Conservation (phyloP, 2,329 filamentous ascomycete genomes). For the Claviceps africana region DNA sequence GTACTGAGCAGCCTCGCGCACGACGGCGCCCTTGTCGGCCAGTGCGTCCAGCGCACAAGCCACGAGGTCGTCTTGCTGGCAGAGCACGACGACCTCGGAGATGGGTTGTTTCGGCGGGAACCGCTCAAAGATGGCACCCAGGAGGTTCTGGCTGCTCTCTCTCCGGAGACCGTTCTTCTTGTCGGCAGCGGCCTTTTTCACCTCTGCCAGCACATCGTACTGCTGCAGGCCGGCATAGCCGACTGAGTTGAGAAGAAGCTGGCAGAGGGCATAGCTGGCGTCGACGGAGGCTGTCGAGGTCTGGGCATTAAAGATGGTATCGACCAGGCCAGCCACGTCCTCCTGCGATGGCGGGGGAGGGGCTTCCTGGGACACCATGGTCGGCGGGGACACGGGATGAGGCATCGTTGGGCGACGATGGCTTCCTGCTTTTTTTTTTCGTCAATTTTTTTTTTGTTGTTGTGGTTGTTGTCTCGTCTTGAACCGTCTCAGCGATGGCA, state of each 20-base stretch:
- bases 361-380: slow-evolving; percentile 33
- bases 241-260: slow-evolving; percentile 39
- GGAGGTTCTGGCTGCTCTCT: slow-evolving; percentile 87
- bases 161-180: slow-evolving; percentile 82
- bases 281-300: slow-evolving; percentile 57
- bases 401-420: slow-evolving; percentile 24
- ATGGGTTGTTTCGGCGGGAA: slow-evolving; percentile 65
- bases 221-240: slow-evolving; percentile 37
- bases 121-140: slow-evolving; percentile 86
- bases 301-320: slow-evolving; percentile 54
- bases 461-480: too few relatives aligned
- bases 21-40: slow-evolving; percentile 77
- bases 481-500: background rate
- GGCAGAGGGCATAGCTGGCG: slow-evolving; percentile 46
- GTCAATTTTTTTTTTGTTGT: background rate
- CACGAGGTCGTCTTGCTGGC: slow-evolving; percentile 67
- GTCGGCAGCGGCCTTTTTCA: slow-evolving; percentile 66
- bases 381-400: slow-evolving; percentile 35
- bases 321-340: slow-evolving; percentile 50
- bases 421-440: background rate
- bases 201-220: slow-evolving; percentile 40
- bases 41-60: slow-evolving; percentile 66
- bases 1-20: slow-evolving; percentile 86
- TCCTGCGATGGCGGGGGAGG: slow-evolving; percentile 47
- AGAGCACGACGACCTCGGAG: slow-evolving; percentile 66